Base-by-base conservation (phyloP, 805 yeast genomes). In the Maudiozyma serrabonitensis region DNA sequence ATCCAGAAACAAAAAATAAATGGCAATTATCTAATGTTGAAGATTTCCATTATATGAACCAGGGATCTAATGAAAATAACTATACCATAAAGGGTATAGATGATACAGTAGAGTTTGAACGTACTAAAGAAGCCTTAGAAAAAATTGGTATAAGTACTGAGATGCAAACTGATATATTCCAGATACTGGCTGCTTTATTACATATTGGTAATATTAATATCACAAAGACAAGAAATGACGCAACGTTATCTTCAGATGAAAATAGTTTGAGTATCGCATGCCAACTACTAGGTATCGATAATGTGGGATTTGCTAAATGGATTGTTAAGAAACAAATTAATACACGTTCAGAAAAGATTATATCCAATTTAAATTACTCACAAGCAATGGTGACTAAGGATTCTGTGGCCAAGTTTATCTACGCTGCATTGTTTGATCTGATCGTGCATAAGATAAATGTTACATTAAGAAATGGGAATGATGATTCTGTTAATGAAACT, bases 341-440 rank as follows among this genome's bases (percentile, higher is more conserved):
- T 21, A 91, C 97, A n/a, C 78, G 97, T 66, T 82, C 90, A 11
- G 98, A 93, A 68, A 90, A 87, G 66, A 91, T 91, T 61, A 80
- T 83, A 46, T 82, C 95, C 28, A 88, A 84, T 63, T 74, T 91
- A 63, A 87, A 78, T 60, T 84, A 81, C 63, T 80, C 80, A 58
- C 96, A 91, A 64, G 95, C 98, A 5, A 58, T 80, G 19, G 96
- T 91, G 34, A 93, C 96, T 8, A 81, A 95, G 60, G 98, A 91
- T 69, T 93, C 99, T 15, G 93, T 93, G 49, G 88, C 98, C 46
- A 93, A 91, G 66, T 91, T 84, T 67, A 84, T 93, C 45, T 91
- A 93, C 68, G 80, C 97, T 6, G 84, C 95, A 3, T 71, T 93
- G 52, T 91, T 91, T 61, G 98, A 91, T 62, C 93, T 98, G 98